Conservation (phyloP, 257 asterid species). For the Nicotiana tomentosiformis region DNA sequence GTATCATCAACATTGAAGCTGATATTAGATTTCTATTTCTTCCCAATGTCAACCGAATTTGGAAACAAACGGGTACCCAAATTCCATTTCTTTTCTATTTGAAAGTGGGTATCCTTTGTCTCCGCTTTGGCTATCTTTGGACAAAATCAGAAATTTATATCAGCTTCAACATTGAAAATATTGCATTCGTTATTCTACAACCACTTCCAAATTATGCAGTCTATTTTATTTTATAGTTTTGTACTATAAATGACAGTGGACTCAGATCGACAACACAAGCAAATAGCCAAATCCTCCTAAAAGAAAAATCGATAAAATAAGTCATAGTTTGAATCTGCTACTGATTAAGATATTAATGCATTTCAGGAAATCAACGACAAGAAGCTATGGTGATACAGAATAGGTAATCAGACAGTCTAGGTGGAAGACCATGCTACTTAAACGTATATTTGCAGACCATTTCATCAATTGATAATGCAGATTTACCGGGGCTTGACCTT, state of each 20-base stretch:
- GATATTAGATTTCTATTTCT: not conserved
- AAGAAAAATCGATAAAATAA: not conserved
- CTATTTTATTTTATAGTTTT: not conserved
- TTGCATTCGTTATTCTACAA: not conserved
- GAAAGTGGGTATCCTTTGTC: not conserved
- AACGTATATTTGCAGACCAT: not conserved
- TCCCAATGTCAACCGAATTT: not conserved
- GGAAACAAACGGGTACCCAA: not conserved
- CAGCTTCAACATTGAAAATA: not conserved
- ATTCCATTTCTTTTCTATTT: no score
- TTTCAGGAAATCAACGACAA: not conserved
- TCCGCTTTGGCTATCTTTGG: not conserved
- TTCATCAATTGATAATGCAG: not conserved
- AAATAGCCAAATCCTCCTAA: not conserved
- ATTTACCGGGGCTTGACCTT: not conserved
- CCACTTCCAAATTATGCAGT: not conserved
- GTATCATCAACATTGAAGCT: not conserved
- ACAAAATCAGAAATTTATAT: not conserved
- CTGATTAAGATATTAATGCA: not conserved
- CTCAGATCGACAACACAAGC: not conserved
- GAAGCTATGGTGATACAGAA: not conserved
- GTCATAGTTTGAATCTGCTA: not conserved
- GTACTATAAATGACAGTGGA: not conserved
- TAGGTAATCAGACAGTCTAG: not conserved
- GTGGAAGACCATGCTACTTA: slow-evolving; percentile 1